Base-by-base conservation (phyloP, 2,329 filamentous ascomycete species). In the Colletotrichum sojae region DNA sequence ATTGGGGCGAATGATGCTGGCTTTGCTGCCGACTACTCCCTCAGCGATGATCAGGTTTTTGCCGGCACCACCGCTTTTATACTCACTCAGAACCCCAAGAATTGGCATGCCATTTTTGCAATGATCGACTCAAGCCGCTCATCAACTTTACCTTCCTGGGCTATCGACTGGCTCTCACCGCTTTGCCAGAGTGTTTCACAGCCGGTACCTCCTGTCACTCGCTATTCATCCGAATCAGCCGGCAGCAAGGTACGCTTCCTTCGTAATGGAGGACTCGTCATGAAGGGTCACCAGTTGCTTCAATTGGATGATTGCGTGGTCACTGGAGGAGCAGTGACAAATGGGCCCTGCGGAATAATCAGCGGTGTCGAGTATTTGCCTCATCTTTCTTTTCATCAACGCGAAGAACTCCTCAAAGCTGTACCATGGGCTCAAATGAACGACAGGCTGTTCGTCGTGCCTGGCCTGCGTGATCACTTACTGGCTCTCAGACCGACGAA, bases 21-120 rank as follows among this genome's bases (percentile, higher is more conserved):
- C 6, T 15, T 66, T 4, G 27, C 20, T 2, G 15, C 63, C 2
- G 48, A 66, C 51, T 66, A 66, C 9, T 43, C 56, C 3, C 49
- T 66, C 1, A 66, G 48, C 5, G 1, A 1, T 8, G 48, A n/a
- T 5, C 56, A 55, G 18, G 40, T 60, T 0, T 31, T 48, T 18
- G 22, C 9, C 20, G 63, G 55, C 3, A 13, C 53, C 4, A 61
- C 57, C 2, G 43, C 56, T 6, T 55, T 39, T 4, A 15, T 55
- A 2, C 51, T 63, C 2, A 10, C 6, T 2, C 25, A 15, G 16
- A 22, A 55, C 4, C 10, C 1, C 10, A 13, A 9, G 6, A 10
- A 22, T 1, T 25, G 6, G 20, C 31, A 13, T 2, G 25, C 12
- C 9, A 8, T 16, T 0, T 55, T 63, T 10, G 27, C 40, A 6